Evolutionary conservation across 2,329 filamentous ascomycete genomes (phyloP).

Genomic region (Tolypocladium album): DNA sequence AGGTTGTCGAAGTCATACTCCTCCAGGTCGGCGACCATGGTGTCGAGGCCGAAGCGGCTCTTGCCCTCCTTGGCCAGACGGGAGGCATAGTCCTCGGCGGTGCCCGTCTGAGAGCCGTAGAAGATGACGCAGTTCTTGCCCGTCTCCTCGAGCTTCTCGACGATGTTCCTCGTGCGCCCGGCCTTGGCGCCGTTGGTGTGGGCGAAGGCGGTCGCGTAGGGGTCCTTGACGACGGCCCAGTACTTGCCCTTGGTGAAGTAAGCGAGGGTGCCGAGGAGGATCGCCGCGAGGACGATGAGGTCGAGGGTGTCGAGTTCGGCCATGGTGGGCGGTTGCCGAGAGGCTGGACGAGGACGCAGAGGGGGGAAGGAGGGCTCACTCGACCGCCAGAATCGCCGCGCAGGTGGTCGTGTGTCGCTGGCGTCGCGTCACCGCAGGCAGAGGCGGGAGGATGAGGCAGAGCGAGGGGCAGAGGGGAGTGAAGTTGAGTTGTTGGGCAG

Average conservation of each 20-base stretch:
- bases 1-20: constrained; percentile 96
- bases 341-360: background rate
- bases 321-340: constrained; percentile 47
- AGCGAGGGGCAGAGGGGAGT: background rate
- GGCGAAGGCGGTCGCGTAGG: constrained; percentile 68
- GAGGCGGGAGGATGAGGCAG: background rate
- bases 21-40: constrained; percentile 96
- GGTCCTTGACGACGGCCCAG: constrained; percentile 82
- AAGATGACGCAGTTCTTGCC: constrained; percentile 98
- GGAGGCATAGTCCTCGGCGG: constrained; percentile 95
- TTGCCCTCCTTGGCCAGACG: constrained; percentile 94
- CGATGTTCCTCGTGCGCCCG: constrained; percentile 79
- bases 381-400: background rate
- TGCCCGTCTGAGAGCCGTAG: constrained; percentile 97
- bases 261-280: constrained; percentile 78
- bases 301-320: constrained; percentile 94
- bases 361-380: background rate
- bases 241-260: constrained; percentile 97
- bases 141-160: constrained; percentile 92
- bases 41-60: constrained; percentile 90
- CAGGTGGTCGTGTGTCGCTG: background rate
- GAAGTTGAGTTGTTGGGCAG: background rate
- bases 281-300: constrained; percentile 75
- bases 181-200: constrained; percentile 61
- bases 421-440: background rate